Conservation (phyloP, 2,329 filamentous ascomycete genomes). For the Hypoxylon rubiginosum region DNA sequence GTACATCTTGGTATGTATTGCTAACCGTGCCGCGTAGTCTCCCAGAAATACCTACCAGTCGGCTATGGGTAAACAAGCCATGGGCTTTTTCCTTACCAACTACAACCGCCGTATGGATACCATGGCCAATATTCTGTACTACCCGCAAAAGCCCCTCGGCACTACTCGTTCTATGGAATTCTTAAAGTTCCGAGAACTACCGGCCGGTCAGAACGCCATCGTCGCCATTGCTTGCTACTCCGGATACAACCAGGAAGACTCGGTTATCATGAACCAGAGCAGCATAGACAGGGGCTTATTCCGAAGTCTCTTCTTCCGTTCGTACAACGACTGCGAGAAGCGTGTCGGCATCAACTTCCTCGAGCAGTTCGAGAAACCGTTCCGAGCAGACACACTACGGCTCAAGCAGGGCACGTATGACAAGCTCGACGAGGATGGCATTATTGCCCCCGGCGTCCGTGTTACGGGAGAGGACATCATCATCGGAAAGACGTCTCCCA, state of each 20-base stretch:
- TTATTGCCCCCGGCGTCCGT: slow-evolving; percentile 92
- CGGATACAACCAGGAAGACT: slow-evolving; percentile 99
- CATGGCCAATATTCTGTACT: slow-evolving; percentile 99
- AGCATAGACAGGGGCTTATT: slow-evolving; percentile 98
- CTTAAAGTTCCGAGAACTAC: slow-evolving; percentile 96
- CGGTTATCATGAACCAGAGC: slow-evolving; percentile 99
- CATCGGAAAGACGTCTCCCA: slow-evolving; percentile 97
- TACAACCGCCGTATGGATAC: slow-evolving; percentile 98
- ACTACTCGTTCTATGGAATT: slow-evolving; percentile 99
- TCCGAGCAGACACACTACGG: slow-evolving; percentile 86
- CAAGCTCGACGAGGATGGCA: slow-evolving; percentile 96
- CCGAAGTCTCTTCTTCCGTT: slow-evolving; percentile 97
- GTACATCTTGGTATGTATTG: slow-evolving; percentile 19
- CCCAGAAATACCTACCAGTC: slow-evolving; percentile 99
- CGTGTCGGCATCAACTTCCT: slow-evolving; percentile 92
- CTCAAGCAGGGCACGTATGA: slow-evolving; percentile 97
- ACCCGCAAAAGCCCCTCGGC: slow-evolving; percentile 96
- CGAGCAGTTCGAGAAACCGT: slow-evolving; percentile 96
- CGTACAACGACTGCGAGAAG: slow-evolving; percentile 98
- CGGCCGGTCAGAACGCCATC: slow-evolving; percentile 97
- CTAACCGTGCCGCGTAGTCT: slow-evolving; percentile 69
- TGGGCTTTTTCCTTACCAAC: slow-evolving; percentile 99
- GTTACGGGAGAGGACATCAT: slow-evolving; percentile 99
- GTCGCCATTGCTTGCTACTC: slow-evolving; percentile 98
- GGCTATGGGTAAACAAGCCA: slow-evolving; percentile 99